Conservation (phyloP, 495 filamentous ascomycete species). For the Penicillium canariense region DNA sequence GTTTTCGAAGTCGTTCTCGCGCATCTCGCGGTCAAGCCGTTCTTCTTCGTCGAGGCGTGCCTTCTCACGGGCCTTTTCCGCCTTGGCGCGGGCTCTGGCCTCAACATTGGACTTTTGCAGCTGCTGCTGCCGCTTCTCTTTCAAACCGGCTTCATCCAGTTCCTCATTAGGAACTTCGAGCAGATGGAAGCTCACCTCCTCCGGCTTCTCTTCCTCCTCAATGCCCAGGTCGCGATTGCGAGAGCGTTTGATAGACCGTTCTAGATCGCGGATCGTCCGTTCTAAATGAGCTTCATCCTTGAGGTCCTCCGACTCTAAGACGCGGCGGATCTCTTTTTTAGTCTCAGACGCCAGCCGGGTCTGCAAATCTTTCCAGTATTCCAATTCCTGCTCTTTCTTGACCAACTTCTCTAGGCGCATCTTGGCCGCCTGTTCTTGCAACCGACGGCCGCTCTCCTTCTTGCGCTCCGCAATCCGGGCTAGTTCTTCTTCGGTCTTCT, state of each 20-base stretch:
- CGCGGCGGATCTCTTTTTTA: conserved; percentile 84
- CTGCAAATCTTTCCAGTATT: conserved; percentile 86
- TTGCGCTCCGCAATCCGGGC: conserved; percentile 83
- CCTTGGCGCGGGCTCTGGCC: conserved; percentile 84
- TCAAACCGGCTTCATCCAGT: conserved; percentile 84
- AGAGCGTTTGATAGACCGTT: conserved; percentile 80
- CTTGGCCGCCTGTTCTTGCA: conserved; percentile 96
- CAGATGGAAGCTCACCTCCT: conserved; percentile 79
- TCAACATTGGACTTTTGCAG: conserved; percentile 93
- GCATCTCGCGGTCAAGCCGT: conserved; percentile 75
- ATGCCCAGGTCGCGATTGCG: conserved; percentile 90
- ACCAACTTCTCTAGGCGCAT: conserved; percentile 93
- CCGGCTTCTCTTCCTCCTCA: conserved; percentile 70
- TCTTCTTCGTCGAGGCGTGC: conserved; percentile 78
- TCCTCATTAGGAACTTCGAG: conserved; percentile 89
- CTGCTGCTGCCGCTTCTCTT: conserved; percentile 86
- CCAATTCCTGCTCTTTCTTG: conserved; percentile 91
- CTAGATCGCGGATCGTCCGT: conserved; percentile 77
- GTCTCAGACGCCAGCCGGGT: conserved; percentile 60
- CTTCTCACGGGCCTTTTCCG: conserved; percentile 90
- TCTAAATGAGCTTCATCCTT: conserved; percentile 85
- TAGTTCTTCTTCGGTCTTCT: conserved; percentile 92
- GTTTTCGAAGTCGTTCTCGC: conserved; percentile 77
- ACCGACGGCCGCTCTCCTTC: conserved; percentile 83
- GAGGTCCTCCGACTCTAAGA: conserved; percentile 86